Conservation (phyloP, 306 rosid genomes). For the Cicer yamashitae region DNA sequence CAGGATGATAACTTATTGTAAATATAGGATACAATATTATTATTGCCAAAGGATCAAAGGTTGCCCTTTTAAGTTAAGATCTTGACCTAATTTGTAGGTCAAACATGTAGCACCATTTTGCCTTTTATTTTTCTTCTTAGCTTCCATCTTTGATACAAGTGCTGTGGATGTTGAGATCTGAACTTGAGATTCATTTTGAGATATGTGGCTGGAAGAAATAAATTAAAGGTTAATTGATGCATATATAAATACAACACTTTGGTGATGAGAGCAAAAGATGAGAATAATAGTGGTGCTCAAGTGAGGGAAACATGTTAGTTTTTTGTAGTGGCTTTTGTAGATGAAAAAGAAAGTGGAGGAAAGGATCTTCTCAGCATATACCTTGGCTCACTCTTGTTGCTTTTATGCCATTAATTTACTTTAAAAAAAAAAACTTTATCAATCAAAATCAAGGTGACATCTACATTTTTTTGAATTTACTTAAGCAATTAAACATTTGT, state of each 20-base stretch:
- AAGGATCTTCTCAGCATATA: slow-evolving; percentile 27
- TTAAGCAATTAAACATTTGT: no score
- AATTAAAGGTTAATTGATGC: not conserved
- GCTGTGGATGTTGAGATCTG: not conserved
- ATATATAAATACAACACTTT: not conserved
- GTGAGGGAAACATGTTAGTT: slow-evolving; percentile 31
- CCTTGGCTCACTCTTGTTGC: not conserved
- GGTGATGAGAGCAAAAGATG: slow-evolving; percentile 4
- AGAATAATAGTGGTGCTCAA: slow-evolving; percentile 21
- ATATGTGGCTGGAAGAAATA: not conserved
- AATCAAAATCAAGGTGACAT: not conserved
- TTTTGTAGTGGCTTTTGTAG: slow-evolving; percentile 22
- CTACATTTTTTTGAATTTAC: not conserved
- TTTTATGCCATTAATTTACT: not conserved
- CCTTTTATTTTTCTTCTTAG: not conserved
- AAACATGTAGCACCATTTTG: not conserved
- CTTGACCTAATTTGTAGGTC: slow-evolving; percentile 19
- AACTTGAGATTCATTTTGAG: slow-evolving; percentile 10
- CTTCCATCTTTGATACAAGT: slow-evolving; percentile 11
- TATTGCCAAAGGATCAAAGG: slow-evolving; percentile 24
- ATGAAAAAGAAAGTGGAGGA: slow-evolving; percentile 2
- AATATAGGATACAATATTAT: not conserved
- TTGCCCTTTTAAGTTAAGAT: slow-evolving; percentile 30
- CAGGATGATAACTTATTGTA: not conserved
- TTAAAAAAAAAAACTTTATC: not conserved